A percentile compares a stretch with the other conserved stretches of the same genome.
Evolutionary conservation across 2,329 filamentous ascomycete species (phyloP).

Genomic region (Hypoxylon sp.): DNA sequence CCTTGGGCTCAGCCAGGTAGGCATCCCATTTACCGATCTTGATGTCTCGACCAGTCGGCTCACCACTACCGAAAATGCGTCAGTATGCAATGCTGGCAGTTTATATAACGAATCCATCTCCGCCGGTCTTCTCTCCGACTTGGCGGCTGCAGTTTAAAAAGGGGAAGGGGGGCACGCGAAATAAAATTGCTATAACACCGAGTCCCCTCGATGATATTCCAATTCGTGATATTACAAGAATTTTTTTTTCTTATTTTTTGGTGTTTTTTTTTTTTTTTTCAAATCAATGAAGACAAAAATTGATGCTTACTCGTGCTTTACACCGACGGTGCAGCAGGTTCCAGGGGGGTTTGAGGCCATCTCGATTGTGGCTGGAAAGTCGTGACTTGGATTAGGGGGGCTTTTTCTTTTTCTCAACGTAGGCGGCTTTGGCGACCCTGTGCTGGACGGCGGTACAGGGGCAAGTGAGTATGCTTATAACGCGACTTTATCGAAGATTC

Average conservation of each 20-base stretch:
- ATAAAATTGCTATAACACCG: neutral
- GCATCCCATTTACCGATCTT: slow-evolving; percentile 56
- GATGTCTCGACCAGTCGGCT: slow-evolving; percentile 55
- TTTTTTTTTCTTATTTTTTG: too few species aligned
- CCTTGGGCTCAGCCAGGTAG: slow-evolving; percentile 59
- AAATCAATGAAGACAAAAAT: neutral
- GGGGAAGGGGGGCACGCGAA: neutral
- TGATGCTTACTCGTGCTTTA: slow-evolving; percentile 60
- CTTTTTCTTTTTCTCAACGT: neutral
- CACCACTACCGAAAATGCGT: slow-evolving; percentile 51
- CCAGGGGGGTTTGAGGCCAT: slow-evolving; percentile 63
- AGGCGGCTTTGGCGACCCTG: neutral
- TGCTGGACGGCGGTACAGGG: neutral
- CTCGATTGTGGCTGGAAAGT: slow-evolving; percentile 4
- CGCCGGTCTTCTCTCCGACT: too few species aligned
- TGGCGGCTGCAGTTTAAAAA: neutral
- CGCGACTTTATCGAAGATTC: neutral
- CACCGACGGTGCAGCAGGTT: slow-evolving; percentile 60
- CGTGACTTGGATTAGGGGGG: neutral
- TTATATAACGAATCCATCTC: neutral
- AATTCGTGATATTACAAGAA: neutral
- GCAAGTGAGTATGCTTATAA: neutral
- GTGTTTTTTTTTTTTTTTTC: too few species aligned
- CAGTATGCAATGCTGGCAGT: neutral
- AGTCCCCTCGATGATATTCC: neutral